phyloP scores from a whole-genome alignment of 805 yeast species.

The Yarrowia porcina region DNA sequence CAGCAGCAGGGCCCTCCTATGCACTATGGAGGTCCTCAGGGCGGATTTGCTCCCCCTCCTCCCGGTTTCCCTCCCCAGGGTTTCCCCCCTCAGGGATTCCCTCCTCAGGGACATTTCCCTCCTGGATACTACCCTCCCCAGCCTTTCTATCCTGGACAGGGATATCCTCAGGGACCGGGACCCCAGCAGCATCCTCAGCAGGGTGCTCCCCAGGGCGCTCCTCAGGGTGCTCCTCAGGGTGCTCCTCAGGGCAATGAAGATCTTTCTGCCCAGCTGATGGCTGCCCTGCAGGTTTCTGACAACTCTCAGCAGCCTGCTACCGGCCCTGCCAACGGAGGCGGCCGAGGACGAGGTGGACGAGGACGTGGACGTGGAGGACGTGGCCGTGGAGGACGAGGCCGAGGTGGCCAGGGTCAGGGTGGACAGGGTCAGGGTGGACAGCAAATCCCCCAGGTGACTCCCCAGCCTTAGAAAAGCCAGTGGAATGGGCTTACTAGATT shows the following conservation, averaged over 20 bases:
- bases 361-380: conserved; percentile 28
- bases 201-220: neutral
- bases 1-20: conserved; percentile 16
- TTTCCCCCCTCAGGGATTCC: conserved; percentile 25
- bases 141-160: conserved; percentile 21
- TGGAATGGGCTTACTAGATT: neutral
- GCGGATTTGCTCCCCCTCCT: conserved; percentile 8
- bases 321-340: conserved; percentile 23
- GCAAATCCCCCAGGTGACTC: conserved; percentile 10
- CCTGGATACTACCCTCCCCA: conserved; percentile 24
- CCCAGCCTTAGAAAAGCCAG: neutral
- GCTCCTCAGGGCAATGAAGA: conserved; percentile 26
- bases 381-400: conserved; percentile 28
- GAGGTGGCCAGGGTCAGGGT: conserved; percentile 27
- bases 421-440: neutral
- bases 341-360: conserved; percentile 30
- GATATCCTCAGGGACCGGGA: neutral
- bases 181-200: neutral
- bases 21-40: conserved; percentile 19
- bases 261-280: conserved; percentile 33
- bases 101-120: conserved; percentile 19
- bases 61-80: conserved; percentile 18
- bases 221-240: neutral
- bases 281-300: conserved; percentile 29
- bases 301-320: conserved; percentile 1